Percentiles rank a stretch among this genome's conserved stretches.
Conservation (phyloP, 768 basidiomycete genomes). For the Hemileccinum impolitum region DNA sequence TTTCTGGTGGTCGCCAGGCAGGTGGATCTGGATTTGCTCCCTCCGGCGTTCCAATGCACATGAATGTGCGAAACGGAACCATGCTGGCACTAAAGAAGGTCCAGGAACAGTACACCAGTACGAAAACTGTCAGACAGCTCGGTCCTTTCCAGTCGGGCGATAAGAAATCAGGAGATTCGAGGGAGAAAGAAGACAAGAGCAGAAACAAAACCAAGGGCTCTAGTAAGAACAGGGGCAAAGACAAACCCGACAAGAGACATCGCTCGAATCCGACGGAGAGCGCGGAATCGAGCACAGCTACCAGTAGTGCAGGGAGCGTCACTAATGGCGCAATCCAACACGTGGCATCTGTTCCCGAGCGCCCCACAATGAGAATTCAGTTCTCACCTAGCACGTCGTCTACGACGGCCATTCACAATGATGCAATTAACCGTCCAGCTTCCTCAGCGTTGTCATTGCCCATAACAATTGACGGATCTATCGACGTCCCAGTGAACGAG, state of each 20-base stretch:
- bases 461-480: slow-evolving; percentile 6
- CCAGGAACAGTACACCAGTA: slow-evolving; percentile 77
- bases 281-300: slow-evolving; percentile 28
- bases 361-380: slow-evolving; percentile 10
- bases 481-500: slow-evolving; percentile 7
- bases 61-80: slow-evolving; percentile 39
- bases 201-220: slow-evolving; percentile 15
- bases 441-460: slow-evolving; percentile 18
- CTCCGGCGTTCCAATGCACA: slow-evolving; percentile 17
- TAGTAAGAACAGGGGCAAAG: slow-evolving; percentile 33
- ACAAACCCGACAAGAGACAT: slow-evolving; percentile 28
- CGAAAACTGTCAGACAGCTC: slow-evolving; percentile 61
- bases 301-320: slow-evolving; percentile 31
- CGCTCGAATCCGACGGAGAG: slow-evolving; percentile 30
- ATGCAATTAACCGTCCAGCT: slow-evolving; percentile 16
- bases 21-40: slow-evolving; percentile 3
- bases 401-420: slow-evolving; percentile 7
- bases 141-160: slow-evolving; percentile 9
- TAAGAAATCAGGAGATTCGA: slow-evolving; percentile 15
- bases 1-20: slow-evolving; percentile 14
- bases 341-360: slow-evolving; percentile 6
- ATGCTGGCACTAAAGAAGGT: slow-evolving; percentile 70
- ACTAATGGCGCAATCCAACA: slow-evolving; percentile 6
- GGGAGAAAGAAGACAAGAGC: slow-evolving; percentile 16
- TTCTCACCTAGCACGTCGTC: slow-evolving; percentile 19